Conservation (phyloP, 129 eudicot species). For the Apium graveolens region DNA sequence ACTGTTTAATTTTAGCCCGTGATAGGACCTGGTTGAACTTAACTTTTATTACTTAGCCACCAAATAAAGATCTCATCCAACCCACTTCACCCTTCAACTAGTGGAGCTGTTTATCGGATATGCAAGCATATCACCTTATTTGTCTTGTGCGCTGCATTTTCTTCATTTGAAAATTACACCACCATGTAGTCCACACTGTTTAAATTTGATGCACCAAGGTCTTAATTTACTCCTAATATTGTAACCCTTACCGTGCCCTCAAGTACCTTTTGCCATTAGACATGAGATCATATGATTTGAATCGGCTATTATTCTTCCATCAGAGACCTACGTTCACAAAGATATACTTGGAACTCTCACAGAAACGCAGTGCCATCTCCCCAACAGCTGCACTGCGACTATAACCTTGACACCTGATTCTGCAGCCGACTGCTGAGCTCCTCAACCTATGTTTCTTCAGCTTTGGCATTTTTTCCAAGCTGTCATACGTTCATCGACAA, state of each 20-base stretch:
- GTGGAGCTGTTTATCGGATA: no score
- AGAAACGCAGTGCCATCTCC: slow-evolving; percentile 90
- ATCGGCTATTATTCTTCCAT: background rate
- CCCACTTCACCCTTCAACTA: no score
- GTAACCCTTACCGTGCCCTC: background rate
- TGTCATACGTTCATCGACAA: slow-evolving; percentile 9
- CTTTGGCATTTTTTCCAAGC: slow-evolving; percentile 86
- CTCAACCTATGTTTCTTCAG: slow-evolving; percentile 90
- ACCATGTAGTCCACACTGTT: no score
- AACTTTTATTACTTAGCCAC: no score
- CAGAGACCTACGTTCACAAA: background rate
- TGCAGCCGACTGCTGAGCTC: slow-evolving; percentile 87
- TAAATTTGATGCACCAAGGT: background rate
- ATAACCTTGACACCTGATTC: slow-evolving; percentile 93
- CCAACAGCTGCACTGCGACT: slow-evolving; percentile 86
- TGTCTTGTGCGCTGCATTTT: no score
- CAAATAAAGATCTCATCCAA: no score
- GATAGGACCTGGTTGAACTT: no score
- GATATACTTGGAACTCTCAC: slow-evolving; percentile 75
- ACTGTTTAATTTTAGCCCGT: no score
- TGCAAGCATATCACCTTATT: no score
- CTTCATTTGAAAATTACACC: no score
- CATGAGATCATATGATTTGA: background rate
- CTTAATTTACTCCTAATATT: background rate
- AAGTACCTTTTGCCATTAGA: background rate